Percentiles rank a stretch among this genome's conserved stretches.
Evolutionary conservation across 2,329 filamentous ascomycete species (phyloP).

Genomic region (Epichloe gansuensis): DNA sequence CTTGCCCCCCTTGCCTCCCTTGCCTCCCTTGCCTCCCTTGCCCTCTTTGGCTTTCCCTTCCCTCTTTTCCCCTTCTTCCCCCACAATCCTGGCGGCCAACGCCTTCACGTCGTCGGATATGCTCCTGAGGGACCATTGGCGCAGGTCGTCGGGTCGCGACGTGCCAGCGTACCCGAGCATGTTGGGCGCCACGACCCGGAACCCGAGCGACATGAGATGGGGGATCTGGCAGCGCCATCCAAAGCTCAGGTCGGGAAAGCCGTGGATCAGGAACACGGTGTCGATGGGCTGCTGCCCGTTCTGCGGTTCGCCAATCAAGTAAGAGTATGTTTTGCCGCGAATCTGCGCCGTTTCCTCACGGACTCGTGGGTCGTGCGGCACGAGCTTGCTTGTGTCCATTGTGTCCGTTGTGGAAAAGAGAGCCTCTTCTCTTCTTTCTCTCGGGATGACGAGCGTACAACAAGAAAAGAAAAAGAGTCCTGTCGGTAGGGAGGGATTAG

Average conservation of each 20-base stretch:
- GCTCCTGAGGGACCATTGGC: constrained; percentile 57
- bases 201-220: constrained; percentile 53
- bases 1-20: too few species aligned
- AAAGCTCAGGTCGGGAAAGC: constrained; percentile 71
- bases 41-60: too few species aligned
- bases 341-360: constrained; percentile 49
- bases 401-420: neutral
- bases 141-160: constrained; percentile 48
- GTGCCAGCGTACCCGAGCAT: constrained; percentile 78
- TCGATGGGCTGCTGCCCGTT: constrained; percentile 24
- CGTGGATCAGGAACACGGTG: constrained; percentile 50
- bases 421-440: too few species aligned
- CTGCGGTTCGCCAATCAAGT: constrained; percentile 41
- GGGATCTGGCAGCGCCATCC: constrained; percentile 90
- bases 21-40: too few species aligned
- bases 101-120: constrained; percentile 63
- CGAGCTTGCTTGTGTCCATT: constrained; percentile 51
- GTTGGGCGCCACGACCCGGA: constrained; percentile 73
- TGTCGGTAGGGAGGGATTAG: too few species aligned
- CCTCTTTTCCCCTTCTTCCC: constrained; percentile 19
- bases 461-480: too few species aligned
- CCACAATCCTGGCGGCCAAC: constrained; percentile 45
- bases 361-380: constrained; percentile 52
- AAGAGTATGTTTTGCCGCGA: constrained; percentile 59
- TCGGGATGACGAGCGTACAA: neutral